These are phyloP conservation scores for Sophora flavescens DNA, from an alignment of 306 rosid species.

Conservation along the genomic window DNA sequence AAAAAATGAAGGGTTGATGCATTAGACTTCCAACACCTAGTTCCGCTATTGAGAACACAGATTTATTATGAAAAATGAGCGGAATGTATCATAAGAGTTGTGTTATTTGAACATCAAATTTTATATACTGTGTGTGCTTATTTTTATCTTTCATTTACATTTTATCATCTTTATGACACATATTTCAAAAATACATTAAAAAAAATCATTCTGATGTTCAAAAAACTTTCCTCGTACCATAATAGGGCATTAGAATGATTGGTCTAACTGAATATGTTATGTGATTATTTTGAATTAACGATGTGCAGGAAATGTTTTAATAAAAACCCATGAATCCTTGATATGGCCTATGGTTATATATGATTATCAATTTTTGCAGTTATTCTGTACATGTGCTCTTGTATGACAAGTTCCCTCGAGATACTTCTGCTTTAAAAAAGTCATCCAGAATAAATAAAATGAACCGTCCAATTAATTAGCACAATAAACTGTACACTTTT, in stretches of 20 bases:
- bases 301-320: not conserved
- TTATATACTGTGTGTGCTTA: too few relatives aligned
- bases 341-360: not conserved
- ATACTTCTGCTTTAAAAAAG: slow-evolving; percentile 18
- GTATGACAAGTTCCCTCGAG: slow-evolving; percentile 14
- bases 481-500: not conserved
- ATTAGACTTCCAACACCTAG: too few relatives aligned
- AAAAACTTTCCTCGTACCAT: too few relatives aligned
- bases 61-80: not conserved
- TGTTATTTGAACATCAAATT: too few relatives aligned
- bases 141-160: too few relatives aligned
- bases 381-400: not conserved
- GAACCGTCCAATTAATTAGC: slow-evolving; percentile 20
- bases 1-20: too few relatives aligned
- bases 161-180: too few relatives aligned
- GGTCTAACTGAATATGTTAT: not conserved
- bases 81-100: too few relatives aligned
- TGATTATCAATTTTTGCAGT: not conserved
- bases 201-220: too few relatives aligned
- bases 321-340: not conserved
- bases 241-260: not conserved
- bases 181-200: too few relatives aligned
- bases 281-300: not conserved
- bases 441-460: slow-evolving; percentile 37
- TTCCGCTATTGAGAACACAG: not conserved